Evolutionary conservation across 83 land plant genomes (phyloP).

Genomic region (Picea engelmannii): DNA sequence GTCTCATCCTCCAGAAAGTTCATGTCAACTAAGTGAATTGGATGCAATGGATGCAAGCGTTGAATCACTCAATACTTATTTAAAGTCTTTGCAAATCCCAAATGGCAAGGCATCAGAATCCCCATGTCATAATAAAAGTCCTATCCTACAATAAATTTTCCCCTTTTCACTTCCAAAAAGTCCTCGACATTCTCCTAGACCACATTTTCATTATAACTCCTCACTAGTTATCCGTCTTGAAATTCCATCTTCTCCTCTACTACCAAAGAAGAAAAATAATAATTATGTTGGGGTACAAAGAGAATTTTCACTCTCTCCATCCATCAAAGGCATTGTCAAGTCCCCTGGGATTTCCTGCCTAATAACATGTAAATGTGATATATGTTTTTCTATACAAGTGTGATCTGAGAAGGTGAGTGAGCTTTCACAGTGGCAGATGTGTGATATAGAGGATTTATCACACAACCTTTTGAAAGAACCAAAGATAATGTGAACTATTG

Average conservation of each 20-base stretch:
- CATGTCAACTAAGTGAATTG: no score
- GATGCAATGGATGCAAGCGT: no score
- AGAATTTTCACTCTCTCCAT: conserved; percentile 16
- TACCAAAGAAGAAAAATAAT: background rate
- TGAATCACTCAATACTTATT: no score
- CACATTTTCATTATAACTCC: background rate
- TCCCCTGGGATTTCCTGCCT: conserved; percentile 13
- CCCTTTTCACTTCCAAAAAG: background rate
- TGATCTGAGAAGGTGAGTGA: conserved; percentile 44
- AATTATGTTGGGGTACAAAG: background rate
- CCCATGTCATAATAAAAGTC: background rate
- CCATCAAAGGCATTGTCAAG: conserved; percentile 43
- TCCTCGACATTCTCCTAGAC: background rate
- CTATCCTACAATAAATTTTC: background rate
- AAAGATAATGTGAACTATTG: conserved; percentile 17
- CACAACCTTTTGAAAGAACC: conserved; percentile 40
- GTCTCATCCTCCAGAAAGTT: no score
- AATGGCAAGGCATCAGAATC: no score
- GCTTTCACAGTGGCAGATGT: conserved; percentile 73
- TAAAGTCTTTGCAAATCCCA: no score
- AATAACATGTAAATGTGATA: conserved; percentile 21
- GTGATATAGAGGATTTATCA: conserved; percentile 50
- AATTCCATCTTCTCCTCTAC: background rate
- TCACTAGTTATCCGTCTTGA: background rate
- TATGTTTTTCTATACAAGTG: conserved; percentile 23